Conservation (phyloP, 192 early-diverging fungal species). For the Coemansia sp. region DNA sequence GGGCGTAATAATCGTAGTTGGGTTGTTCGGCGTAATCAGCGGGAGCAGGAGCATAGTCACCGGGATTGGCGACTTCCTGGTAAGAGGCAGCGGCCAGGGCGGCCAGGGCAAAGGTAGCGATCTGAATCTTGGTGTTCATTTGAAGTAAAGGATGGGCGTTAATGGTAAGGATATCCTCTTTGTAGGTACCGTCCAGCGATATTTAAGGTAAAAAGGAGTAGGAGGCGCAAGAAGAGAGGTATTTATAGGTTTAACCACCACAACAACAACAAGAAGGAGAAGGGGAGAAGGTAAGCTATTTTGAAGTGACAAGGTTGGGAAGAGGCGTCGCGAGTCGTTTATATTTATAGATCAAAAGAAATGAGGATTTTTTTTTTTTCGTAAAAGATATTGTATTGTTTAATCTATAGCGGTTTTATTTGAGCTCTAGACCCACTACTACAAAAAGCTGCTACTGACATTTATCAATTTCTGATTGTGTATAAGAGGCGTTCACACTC, state of each 20-base stretch:
- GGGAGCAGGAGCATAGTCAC: conserved; percentile 8
- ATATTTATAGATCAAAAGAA: not conserved
- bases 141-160: not conserved
- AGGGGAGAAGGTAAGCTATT: not conserved
- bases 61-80: conserved; percentile 39
- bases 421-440: not conserved
- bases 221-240: no score
- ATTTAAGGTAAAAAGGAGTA: conserved; percentile 13
- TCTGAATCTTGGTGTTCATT: conserved; percentile 53
- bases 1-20: conserved; percentile 9
- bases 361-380: not conserved
- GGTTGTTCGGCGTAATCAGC: conserved; percentile 16
- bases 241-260: no score
- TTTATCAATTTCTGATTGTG: no score
- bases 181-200: conserved; percentile 24
- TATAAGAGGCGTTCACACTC: not conserved
- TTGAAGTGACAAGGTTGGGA: not conserved
- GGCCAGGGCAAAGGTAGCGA: conserved; percentile 46
- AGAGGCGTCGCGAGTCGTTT: not conserved
- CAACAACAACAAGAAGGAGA: conserved; percentile 2
- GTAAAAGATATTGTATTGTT: not conserved
- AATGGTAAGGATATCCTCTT: not conserved
- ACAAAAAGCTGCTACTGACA: no score
- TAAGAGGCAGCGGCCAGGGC: conserved; percentile 41
- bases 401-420: conserved; percentile 2